phyloP scores from a whole-genome alignment of 257 asterid genomes.

The Eucommia ulmoides region DNA sequence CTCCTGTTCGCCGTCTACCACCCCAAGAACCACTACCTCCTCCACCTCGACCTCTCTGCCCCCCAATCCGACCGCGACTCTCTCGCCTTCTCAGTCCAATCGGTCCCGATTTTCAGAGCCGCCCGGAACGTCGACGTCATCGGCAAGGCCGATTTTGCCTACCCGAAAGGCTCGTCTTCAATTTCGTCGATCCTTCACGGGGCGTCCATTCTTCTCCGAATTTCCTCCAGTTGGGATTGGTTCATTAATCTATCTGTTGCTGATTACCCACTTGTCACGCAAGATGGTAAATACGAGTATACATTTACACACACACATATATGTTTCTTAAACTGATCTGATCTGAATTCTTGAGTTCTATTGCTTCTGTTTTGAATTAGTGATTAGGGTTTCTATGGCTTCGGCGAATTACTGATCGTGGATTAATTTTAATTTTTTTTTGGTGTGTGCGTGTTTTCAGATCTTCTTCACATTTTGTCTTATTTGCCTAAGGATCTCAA shows the following conservation, averaged over 20 bases:
- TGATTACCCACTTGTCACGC: slow-evolving; percentile 81
- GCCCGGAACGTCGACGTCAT: slow-evolving; percentile 67
- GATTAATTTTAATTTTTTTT: slow-evolving; percentile 1
- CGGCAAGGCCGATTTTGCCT: slow-evolving; percentile 61
- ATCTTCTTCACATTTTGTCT: slow-evolving; percentile 84
- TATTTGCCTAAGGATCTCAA: slow-evolving; percentile 81
- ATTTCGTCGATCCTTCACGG: slow-evolving; percentile 72
- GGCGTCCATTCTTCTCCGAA: slow-evolving; percentile 53
- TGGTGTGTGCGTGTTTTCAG: slow-evolving; percentile 34
- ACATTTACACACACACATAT: background rate
- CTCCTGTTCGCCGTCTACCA: slow-evolving; percentile 68
- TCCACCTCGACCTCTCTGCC: slow-evolving; percentile 63
- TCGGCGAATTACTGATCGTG: background rate
- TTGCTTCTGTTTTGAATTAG: background rate
- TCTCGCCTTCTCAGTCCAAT: slow-evolving; percentile 40
- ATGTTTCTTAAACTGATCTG: no score
- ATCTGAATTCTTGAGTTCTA: no score
- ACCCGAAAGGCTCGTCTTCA: slow-evolving; percentile 49
- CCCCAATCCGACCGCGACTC: slow-evolving; percentile 53
- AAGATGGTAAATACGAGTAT: slow-evolving; percentile 55
- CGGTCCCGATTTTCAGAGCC: slow-evolving; percentile 53
- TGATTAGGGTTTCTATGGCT: background rate
- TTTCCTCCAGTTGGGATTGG: slow-evolving; percentile 80
- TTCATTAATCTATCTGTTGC: slow-evolving; percentile 58
- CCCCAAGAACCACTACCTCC: slow-evolving; percentile 59